Percentiles rank a stretch among this genome's conserved stretches.
Evolutionary conservation across 768 basidiomycete genomes (phyloP).

Genomic region (Tricholoma sp.): DNA sequence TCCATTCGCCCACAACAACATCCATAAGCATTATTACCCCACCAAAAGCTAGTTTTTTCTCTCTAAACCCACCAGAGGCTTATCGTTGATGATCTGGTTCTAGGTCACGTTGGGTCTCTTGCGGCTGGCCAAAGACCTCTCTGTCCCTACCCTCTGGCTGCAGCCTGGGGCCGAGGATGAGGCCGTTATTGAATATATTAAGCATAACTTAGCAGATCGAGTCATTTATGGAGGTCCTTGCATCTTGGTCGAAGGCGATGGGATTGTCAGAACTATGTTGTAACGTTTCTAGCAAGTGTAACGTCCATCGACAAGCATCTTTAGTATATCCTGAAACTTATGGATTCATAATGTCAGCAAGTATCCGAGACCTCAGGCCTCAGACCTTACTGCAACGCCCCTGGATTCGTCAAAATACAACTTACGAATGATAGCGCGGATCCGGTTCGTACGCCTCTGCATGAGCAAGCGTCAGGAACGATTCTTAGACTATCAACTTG

Average conservation of each 20-base stretch:
- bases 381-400: not conserved
- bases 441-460: not conserved
- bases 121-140: constrained; percentile 61
- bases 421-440: not conserved
- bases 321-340: not conserved
- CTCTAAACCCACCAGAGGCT: not conserved
- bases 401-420: not conserved
- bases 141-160: constrained; percentile 79
- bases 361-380: not conserved
- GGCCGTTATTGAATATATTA: constrained; percentile 58
- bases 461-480: not conserved
- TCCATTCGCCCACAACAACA: constrained; percentile 58
- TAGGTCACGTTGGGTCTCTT: constrained; percentile 69
- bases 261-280: constrained; percentile 23
- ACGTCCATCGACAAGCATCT: not conserved
- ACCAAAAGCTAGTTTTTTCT: constrained; percentile 44
- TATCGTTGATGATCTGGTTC: not conserved
- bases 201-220: constrained; percentile 56
- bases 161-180: constrained; percentile 84
- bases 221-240: constrained; percentile 85
- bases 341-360: not conserved
- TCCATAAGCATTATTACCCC: constrained; percentile 79
- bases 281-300: constrained; percentile 7
- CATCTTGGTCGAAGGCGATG: constrained; percentile 73
- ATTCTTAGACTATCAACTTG: not conserved